A percentile compares a stretch with the other conserved stretches of the same genome.
phyloP scores from a whole-genome alignment of 768 basidiomycete genomes.

The Mycena albidolilacea region DNA sequence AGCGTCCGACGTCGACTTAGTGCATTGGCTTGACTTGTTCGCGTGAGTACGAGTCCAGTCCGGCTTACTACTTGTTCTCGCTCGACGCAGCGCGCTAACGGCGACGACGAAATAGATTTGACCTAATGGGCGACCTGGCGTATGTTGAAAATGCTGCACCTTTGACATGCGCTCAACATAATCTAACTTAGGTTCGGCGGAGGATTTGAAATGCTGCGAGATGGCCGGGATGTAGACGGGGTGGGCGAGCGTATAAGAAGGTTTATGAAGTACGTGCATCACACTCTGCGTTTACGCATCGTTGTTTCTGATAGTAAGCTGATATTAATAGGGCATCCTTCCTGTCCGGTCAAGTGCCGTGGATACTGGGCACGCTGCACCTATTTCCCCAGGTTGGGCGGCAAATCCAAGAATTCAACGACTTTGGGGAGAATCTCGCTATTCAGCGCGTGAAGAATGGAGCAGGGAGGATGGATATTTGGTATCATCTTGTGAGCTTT shows the following conservation, averaged over 20 bases:
- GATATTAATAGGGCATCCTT: not conserved
- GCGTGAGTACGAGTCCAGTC: constrained; percentile 41
- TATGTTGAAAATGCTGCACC: too few relatives aligned
- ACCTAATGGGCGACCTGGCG: too few relatives aligned
- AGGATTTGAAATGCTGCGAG: constrained; percentile 49
- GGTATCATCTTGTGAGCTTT: constrained; percentile 46
- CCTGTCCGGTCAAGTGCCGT: not conserved
- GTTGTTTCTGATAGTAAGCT: too few relatives aligned
- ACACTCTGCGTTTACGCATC: not conserved
- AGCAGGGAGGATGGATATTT: constrained; percentile 58
- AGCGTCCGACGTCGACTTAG: constrained; percentile 45
- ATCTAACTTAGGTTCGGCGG: constrained; percentile 38
- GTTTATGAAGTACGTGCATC: constrained; percentile 55
- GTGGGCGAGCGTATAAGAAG: constrained; percentile 61
- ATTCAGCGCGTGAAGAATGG: constrained; percentile 24
- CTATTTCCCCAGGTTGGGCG: constrained; percentile 21
- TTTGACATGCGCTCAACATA: not conserved
- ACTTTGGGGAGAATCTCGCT: not conserved
- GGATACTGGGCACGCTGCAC: not conserved
- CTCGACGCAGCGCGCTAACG: too few relatives aligned
- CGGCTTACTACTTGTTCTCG: not conserved
- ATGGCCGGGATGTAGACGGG: constrained; percentile 58
- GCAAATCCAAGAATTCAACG: not conserved
- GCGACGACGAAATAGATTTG: too few relatives aligned
- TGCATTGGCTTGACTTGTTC: constrained; percentile 56